These are phyloP conservation scores for Marsdenia floribunda DNA, from an alignment of 257 asterid genomes.

Conservation along the genomic window DNA sequence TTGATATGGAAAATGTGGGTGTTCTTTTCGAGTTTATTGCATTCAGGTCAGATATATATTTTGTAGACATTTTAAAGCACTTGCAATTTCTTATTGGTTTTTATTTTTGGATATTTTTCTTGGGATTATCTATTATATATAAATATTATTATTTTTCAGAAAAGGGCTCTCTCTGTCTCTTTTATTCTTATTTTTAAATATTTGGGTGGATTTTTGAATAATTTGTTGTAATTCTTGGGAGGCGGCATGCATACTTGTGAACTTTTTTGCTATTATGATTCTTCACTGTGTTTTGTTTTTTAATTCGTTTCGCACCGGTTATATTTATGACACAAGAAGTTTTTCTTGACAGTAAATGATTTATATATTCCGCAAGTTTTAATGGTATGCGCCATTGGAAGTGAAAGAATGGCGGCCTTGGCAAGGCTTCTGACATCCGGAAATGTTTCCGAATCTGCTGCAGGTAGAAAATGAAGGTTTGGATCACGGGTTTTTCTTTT, in stretches of 20 bases:
- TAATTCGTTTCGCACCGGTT: not conserved
- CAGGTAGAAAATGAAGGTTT: conserved; percentile 39
- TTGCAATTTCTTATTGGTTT: not conserved
- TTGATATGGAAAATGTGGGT: not conserved
- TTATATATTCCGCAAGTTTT: conserved; percentile 27
- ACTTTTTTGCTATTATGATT: not conserved
- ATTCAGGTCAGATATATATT: not conserved
- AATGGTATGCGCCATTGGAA: conserved; percentile 72
- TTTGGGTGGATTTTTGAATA: not conserved
- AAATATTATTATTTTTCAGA: no score
- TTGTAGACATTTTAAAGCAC: not conserved
- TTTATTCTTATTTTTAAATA: no score
- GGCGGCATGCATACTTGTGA: not conserved
- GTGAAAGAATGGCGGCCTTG: conserved; percentile 79
- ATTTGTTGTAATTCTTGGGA: not conserved
- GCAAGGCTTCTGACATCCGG: conserved; percentile 53
- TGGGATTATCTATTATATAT: not conserved
- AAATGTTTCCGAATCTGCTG: conserved; percentile 38
- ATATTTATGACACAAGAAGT: not conserved
- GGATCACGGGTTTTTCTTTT: not conserved
- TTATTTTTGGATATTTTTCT: not conserved
- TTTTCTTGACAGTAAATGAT: conserved; percentile 14
- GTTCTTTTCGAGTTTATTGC: not conserved
- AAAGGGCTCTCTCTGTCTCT: no score
- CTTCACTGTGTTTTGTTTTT: not conserved